Percentiles rank a stretch among this genome's conserved stretches.
Evolutionary conservation across 2,329 filamentous ascomycete species (phyloP).

Genomic region (Beauveria sp.): DNA sequence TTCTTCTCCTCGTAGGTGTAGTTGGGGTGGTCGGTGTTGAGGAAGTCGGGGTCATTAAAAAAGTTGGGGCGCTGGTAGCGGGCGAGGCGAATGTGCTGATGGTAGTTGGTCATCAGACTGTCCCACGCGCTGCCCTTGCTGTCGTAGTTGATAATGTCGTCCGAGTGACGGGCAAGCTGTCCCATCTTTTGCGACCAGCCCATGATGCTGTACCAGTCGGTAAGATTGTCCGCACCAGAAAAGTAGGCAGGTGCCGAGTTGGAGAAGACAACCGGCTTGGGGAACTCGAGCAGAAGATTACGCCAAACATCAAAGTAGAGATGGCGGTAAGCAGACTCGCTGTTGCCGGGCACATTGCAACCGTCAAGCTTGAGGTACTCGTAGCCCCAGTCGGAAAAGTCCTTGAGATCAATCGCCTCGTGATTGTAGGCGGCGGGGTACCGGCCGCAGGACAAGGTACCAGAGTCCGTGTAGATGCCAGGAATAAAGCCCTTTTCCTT

Average conservation of each 20-base stretch:
- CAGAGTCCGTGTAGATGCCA: slow-evolving; percentile 39
- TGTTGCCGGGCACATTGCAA: slow-evolving; percentile 26
- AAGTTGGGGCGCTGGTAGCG: slow-evolving; percentile 30
- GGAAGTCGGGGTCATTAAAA: slow-evolving; percentile 32
- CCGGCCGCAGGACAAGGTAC: slow-evolving; percentile 34
- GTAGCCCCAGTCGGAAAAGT: slow-evolving; percentile 30
- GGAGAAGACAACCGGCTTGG: slow-evolving; percentile 33
- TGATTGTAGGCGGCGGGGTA: slow-evolving; percentile 33
- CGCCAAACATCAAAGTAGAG: slow-evolving; percentile 35
- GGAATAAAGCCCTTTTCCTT: slow-evolving; percentile 32
- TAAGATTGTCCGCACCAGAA: slow-evolving; percentile 25
- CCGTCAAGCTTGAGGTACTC: slow-evolving; percentile 34
- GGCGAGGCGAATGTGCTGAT: slow-evolving; percentile 32
- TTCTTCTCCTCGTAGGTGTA: slow-evolving; percentile 27
- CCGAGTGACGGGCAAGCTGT: slow-evolving; percentile 36
- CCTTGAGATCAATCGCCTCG: slow-evolving; percentile 34
- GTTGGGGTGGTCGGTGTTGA: slow-evolving; percentile 28
- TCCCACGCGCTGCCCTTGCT: slow-evolving; percentile 35
- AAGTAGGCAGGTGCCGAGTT: slow-evolving; percentile 40
- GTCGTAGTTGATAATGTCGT: slow-evolving; percentile 32
- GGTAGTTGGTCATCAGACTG: slow-evolving; percentile 41
- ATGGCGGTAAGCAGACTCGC: slow-evolving; percentile 17
- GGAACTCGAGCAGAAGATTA: slow-evolving; percentile 26
- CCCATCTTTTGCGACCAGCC: slow-evolving; percentile 32
- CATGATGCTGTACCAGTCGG: slow-evolving; percentile 39